Evolutionary conservation across 1,284 basidiomycete species (phyloP), one percentile per base, ranked within the genome.

Genomic region (Ganoderma meredithae): DNA sequence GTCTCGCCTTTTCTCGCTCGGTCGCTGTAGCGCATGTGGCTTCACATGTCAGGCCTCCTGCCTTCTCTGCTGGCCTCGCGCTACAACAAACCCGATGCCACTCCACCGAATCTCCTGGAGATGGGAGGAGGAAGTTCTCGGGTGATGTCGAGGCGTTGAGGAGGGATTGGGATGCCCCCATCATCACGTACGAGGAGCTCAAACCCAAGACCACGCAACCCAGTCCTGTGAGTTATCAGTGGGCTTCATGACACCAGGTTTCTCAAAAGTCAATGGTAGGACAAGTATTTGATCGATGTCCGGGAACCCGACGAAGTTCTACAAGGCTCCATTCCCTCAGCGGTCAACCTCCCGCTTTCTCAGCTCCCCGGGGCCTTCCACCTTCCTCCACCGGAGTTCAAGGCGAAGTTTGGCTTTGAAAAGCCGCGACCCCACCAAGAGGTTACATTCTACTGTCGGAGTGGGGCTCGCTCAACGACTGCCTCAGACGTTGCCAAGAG

Each of bases 241-340:
- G 3, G 22, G 3, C 22, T 33, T 13, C 62, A 56, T 33, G 61
- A 13, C 8, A 15, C 41, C 60, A 43, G 64, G 36, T 39, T n/a
- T 60, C 64, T 39, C 41, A 43, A 47, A 41, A 12, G 10, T 10
- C 17, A 7, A 5, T 49, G 60, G 27, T 73, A 97, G 95, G 84
- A 94, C 71, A 84, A 90, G n/a, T 94, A 93, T 76, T 76, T 97
- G 64, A 90, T 97, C 68, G 95, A 99, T 79, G 97, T 99, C 8
- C 91, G 98, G 40, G 98, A 99, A 80, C 93, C 93, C 3, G 90
- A 95, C 73, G 98, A 99, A 80, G 95, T 97, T 43, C 87, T 93
- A 2, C 94, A 97, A 79, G 97, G 98, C 36, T 94, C 94, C 77
- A 98, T 99, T 76, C 98, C 98, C 3, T 96, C 95, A 13, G 89